phyloP scores from a whole-genome alignment of 768 basidiomycete species.

The Bullera alba region DNA sequence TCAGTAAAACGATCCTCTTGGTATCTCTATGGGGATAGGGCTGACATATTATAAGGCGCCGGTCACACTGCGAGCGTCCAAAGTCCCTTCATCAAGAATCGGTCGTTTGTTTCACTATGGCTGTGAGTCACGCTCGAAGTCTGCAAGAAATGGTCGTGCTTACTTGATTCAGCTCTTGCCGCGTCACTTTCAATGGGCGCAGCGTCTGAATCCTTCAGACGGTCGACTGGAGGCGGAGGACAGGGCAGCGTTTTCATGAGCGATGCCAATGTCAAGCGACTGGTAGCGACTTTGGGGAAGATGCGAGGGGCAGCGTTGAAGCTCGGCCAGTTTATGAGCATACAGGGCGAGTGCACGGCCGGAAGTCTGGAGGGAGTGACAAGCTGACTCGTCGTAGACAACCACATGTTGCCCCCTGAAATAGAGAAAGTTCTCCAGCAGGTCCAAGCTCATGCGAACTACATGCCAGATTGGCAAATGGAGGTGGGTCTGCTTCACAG shows the following conservation, averaged over 20 bases:
- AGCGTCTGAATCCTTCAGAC: constrained; percentile 73
- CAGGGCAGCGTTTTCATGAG: constrained; percentile 67
- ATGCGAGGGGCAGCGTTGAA: constrained; percentile 98
- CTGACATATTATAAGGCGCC: constrained; percentile 23
- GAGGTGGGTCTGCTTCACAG: constrained; percentile 54
- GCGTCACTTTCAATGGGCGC: constrained; percentile 84
- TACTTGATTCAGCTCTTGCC: constrained; percentile 63
- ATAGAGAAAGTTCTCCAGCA: constrained; percentile 79
- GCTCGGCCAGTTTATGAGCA: constrained; percentile 93
- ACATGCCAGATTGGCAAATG: constrained; percentile 99
- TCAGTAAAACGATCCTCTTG: constrained; percentile 4
- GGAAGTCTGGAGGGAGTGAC: too few species aligned
- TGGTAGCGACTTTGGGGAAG: constrained; percentile 84
- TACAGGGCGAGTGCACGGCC: constrained; percentile 59
- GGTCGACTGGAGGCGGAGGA: constrained; percentile 49
- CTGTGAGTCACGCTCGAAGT: constrained; percentile 50
- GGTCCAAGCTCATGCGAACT: constrained; percentile 92
- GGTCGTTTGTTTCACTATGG: constrained; percentile 92
- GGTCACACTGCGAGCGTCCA: constrained; percentile 55
- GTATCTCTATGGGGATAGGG: not conserved
- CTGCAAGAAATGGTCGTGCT: not conserved
- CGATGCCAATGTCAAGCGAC: constrained; percentile 78
- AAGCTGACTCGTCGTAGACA: constrained; percentile 56
- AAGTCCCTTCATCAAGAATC: constrained; percentile 80
- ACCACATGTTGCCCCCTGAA: constrained; percentile 77